phyloP scores from a whole-genome alignment of 192 early-diverging fungal species.

The Linnemannia exigua region DNA sequence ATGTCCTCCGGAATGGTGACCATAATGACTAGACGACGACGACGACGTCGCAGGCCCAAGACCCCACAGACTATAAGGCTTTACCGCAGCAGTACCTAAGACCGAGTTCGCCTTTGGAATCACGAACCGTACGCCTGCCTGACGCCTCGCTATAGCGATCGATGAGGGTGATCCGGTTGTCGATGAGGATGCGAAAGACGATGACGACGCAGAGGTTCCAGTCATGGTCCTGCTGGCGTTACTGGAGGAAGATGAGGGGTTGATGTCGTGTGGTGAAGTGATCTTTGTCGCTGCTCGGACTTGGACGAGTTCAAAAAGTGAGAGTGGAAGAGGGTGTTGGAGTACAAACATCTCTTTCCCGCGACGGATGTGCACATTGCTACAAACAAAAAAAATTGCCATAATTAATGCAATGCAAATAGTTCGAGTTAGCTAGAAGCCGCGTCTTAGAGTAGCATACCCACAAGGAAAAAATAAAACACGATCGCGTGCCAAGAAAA shows the following conservation, averaged over 20 bases:
- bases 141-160: neutral
- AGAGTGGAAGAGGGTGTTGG: conserved; percentile 30
- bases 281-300: conserved; percentile 41
- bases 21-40: conserved; percentile 12
- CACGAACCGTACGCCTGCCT: conserved; percentile 35
- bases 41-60: conserved; percentile 21
- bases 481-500: too few species aligned
- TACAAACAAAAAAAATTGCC: conserved; percentile 1
- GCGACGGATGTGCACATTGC: conserved; percentile 39
- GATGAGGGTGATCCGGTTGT: neutral
- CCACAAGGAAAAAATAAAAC: neutral
- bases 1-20: conserved; percentile 7
- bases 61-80: conserved; percentile 52
- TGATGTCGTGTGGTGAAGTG: conserved; percentile 29
- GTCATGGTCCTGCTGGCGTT: neutral
- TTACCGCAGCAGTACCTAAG: conserved; percentile 40
- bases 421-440: neutral
- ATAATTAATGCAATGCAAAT: neutral
- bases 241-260: neutral
- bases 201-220: neutral
- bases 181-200: neutral
- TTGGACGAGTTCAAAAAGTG: conserved; percentile 51
- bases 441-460: too few species aligned
- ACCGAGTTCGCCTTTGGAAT: conserved; percentile 47
- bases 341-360: conserved; percentile 39